Conservation (phyloP, 306 rosid genomes). For the Corylus avellana region DNA sequence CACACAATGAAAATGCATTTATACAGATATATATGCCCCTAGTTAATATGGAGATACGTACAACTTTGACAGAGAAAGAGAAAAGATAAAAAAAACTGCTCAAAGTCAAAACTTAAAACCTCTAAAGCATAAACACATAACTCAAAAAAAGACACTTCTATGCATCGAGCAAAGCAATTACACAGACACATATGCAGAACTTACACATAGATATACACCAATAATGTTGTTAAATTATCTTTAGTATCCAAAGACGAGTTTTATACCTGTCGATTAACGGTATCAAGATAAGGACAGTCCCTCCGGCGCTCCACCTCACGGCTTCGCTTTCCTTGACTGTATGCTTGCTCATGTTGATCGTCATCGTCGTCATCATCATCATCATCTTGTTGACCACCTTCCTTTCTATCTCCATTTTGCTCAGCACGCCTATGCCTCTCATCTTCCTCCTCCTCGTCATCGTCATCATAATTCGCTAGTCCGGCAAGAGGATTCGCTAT, state of each 20-base stretch:
- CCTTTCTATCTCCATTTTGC: constrained; percentile 8
- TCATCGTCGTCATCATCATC: constrained; percentile 59
- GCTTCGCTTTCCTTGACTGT: constrained; percentile 45
- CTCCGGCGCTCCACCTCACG: constrained; percentile 86
- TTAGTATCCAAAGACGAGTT: constrained; percentile 1
- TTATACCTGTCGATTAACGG: constrained; percentile 94
- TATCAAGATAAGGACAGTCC: constrained; percentile 95
- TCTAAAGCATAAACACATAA: constrained; percentile 30
- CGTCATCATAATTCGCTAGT: constrained; percentile 49
- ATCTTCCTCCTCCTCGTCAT: constrained; percentile 49
- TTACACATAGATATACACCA: not conserved
- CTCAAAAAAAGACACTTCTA: not conserved
- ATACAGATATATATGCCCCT: not conserved
- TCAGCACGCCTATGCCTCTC: not conserved
- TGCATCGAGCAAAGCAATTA: not conserved
- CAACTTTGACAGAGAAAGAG: constrained; percentile 76
- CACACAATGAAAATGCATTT: not conserved
- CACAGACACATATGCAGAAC: not conserved
- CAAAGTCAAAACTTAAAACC: constrained; percentile 94
- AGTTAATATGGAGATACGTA: constrained; percentile 70
- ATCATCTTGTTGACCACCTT: constrained; percentile 39
- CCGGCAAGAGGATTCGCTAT: constrained; percentile 45
- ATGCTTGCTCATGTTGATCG: constrained; percentile 37
- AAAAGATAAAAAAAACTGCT: constrained; percentile 76
- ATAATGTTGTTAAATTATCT: not conserved